Conservation (phyloP, 306 rosid genomes). For the Ziziphus jujuba region DNA sequence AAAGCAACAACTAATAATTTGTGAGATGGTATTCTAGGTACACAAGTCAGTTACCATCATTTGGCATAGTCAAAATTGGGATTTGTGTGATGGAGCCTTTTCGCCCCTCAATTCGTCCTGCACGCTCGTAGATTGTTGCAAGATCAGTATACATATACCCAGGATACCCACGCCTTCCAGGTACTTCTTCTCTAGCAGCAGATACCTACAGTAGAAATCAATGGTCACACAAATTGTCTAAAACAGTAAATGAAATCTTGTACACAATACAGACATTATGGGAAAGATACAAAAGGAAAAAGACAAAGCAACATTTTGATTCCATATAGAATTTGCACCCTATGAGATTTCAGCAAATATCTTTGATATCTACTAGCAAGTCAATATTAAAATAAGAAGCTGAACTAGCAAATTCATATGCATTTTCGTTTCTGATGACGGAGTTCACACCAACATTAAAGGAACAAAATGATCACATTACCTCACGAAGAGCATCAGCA, state of each 20-base stretch:
- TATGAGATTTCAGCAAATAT: conserved; percentile 9
- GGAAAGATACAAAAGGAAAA: not conserved
- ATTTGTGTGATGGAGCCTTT: conserved; percentile 99
- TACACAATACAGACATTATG: conserved; percentile 6
- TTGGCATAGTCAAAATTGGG: conserved; percentile 98
- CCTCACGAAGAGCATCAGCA: conserved; percentile 99
- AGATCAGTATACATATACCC: conserved; percentile 99
- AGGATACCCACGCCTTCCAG: conserved; percentile 99
- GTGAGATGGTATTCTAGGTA: conserved; percentile 18
- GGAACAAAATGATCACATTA: conserved; percentile 27
- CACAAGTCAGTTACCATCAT: conserved; percentile 65
- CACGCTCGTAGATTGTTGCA: conserved; percentile 98
- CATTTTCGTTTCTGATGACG: conserved; percentile 1
- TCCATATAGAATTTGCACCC: conserved; percentile 15
- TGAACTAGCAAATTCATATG: not conserved
- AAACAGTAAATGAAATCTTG: conserved; percentile 4
- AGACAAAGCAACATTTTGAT: conserved; percentile 17
- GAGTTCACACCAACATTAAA: conserved; percentile 5
- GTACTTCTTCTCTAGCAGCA: conserved; percentile 99
- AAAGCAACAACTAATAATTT: conserved; percentile 16
- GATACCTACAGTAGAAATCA: conserved; percentile 65
- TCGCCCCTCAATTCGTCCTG: conserved; percentile 98
- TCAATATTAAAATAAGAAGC: not conserved
- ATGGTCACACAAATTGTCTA: conserved; percentile 12
- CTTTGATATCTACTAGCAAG: not conserved